Evolutionary conservation across 331 rosid genomes (phyloP).

Genomic region (Quercus lobata): DNA sequence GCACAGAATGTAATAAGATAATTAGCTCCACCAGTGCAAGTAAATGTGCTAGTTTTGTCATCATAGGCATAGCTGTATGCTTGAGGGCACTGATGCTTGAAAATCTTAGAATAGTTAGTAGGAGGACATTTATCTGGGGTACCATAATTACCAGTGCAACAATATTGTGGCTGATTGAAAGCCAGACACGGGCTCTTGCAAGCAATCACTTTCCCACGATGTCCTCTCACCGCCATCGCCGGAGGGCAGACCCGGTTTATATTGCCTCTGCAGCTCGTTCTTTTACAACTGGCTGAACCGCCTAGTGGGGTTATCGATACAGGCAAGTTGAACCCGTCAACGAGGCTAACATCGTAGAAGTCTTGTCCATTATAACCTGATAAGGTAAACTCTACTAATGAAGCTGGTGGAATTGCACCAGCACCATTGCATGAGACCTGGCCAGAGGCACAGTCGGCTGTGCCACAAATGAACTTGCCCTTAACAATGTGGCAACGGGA

Average conservation of each 20-base stretch:
- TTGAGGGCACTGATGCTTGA: slow-evolving; percentile 39
- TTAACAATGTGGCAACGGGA: slow-evolving; percentile 21
- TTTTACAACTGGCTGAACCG: slow-evolving; percentile 30
- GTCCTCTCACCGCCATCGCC: slow-evolving; percentile 17
- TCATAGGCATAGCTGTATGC: slow-evolving; percentile 62
- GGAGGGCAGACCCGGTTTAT: slow-evolving; percentile 34
- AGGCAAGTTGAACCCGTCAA: slow-evolving; percentile 19
- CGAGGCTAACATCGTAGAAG: slow-evolving; percentile 42
- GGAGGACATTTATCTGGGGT: slow-evolving; percentile 27
- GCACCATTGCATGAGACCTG: slow-evolving; percentile 38
- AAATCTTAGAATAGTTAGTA: slow-evolving; percentile 20
- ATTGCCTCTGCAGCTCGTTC: slow-evolving; percentile 30
- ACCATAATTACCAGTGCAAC: slow-evolving; percentile 25
- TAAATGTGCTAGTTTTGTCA: slow-evolving; percentile 34
- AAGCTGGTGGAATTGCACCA: slow-evolving; percentile 42
- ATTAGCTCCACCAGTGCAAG: slow-evolving; percentile 32
- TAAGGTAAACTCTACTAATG: slow-evolving; percentile 30
- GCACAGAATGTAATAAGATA: slow-evolving; percentile 58
- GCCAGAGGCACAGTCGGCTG: slow-evolving; percentile 45
- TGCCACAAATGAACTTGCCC: slow-evolving; percentile 36
- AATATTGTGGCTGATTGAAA: slow-evolving; percentile 31
- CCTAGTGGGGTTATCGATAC: slow-evolving; percentile 41
- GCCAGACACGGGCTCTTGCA: slow-evolving; percentile 65
- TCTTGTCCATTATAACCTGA: slow-evolving; percentile 33
- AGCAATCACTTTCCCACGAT: slow-evolving; percentile 34